These are phyloP conservation scores for Fusarium newnesense DNA, from an alignment of 2,329 filamentous ascomycete species.

Conservation along the genomic window DNA sequence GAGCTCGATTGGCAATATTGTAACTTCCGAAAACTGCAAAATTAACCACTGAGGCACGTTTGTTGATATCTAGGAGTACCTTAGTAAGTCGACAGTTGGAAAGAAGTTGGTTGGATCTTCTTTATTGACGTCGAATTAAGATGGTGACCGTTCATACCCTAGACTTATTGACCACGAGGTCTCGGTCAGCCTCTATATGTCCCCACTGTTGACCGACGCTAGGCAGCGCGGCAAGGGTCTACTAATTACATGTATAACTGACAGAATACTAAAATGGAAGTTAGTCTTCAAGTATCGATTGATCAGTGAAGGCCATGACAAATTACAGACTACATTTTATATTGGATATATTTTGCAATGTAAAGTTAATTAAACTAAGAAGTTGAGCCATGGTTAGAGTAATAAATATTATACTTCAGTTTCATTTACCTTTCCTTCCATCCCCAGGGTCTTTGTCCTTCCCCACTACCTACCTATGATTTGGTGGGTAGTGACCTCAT, in stretches of 20 bases:
- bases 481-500: conserved; percentile 9
- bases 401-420: not conserved
- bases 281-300: not conserved
- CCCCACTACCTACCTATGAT: not conserved
- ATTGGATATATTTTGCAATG: too few species aligned
- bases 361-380: not conserved
- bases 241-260: not conserved
- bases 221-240: conserved; percentile 25
- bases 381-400: too few species aligned
- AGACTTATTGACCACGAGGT: conserved; percentile 22
- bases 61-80: not conserved
- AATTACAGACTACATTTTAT: too few species aligned
- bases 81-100: not conserved
- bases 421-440: not conserved
- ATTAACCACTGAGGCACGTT: too few species aligned
- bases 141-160: conserved; percentile 20
- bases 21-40: not conserved
- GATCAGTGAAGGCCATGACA: not conserved
- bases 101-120: not conserved
- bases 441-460: not conserved
- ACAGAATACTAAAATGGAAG: not conserved
- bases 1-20: not conserved
- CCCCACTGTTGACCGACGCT: conserved; percentile 19
- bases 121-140: conserved; percentile 8
- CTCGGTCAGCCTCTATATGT: conserved; percentile 8